Percentiles rank a stretch among this genome's conserved stretches.
Conservation (phyloP, 1,284 basidiomycete genomes). For the Salmacisia buchloeana region DNA sequence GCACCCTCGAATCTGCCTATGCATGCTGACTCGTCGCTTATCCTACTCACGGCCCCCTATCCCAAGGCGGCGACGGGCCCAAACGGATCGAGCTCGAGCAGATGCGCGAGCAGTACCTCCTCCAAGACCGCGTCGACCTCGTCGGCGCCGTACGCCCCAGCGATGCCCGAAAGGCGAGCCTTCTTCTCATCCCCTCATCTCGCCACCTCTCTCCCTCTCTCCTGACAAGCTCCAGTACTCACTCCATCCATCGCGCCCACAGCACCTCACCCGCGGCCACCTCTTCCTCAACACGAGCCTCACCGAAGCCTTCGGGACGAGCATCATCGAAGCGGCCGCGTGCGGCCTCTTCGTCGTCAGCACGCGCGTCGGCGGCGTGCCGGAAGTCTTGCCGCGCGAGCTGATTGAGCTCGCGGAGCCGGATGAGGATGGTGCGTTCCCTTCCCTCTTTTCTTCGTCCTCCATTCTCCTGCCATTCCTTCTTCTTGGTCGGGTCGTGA, state of each 20-base stretch:
- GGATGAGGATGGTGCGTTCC: conserved; percentile 65
- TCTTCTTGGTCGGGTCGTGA: neutral
- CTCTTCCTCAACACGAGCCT: conserved; percentile 94
- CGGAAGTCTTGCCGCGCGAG: conserved; percentile 85
- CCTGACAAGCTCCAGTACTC: neutral
- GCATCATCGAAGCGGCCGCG: conserved; percentile 91
- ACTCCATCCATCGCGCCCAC: neutral
- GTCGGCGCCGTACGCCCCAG: conserved; percentile 74
- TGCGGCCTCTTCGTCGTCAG: conserved; percentile 89
- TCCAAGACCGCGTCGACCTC: conserved; percentile 85
- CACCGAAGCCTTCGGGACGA: conserved; percentile 94
- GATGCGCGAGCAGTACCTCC: conserved; percentile 81
- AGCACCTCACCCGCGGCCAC: conserved; percentile 76
- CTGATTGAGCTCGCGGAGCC: conserved; percentile 92
- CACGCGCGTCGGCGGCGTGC: conserved; percentile 89
- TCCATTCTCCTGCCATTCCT: neutral
- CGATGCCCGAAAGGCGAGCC: conserved; percentile 71
- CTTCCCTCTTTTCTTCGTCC: neutral
- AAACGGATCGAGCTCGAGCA: conserved; percentile 92
- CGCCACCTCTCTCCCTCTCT: neutral
- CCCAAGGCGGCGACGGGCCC: conserved; percentile 79
- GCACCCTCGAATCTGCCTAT: neutral
- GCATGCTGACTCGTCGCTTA: neutral
- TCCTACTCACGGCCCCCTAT: neutral
- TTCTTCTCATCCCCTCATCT: neutral